Percentiles rank a stretch among this genome's conserved stretches.
Evolutionary conservation across 345 rosid species (phyloP).

Genomic region (Citrus reticulata): DNA sequence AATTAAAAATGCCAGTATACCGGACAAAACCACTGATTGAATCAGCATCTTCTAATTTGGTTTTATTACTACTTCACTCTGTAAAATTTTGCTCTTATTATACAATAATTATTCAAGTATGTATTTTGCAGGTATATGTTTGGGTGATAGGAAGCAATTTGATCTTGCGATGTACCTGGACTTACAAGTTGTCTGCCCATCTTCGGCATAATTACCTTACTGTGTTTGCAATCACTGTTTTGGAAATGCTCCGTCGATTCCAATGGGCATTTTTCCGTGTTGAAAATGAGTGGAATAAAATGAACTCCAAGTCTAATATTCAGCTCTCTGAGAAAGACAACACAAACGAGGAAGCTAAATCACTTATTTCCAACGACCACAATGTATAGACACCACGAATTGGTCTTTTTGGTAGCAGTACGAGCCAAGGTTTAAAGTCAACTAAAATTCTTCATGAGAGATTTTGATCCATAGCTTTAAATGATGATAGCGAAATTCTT

Average conservation of each 20-base stretch:
- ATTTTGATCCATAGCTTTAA: not conserved
- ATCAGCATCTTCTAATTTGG: not conserved
- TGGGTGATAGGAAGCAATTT: slow-evolving; percentile 95
- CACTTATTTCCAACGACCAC: slow-evolving; percentile 41
- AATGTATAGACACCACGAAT: slow-evolving; percentile 38
- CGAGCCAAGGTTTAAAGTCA: slow-evolving; percentile 1
- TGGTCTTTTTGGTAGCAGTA: not conserved
- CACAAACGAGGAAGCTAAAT: slow-evolving; percentile 51
- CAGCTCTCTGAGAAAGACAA: slow-evolving; percentile 39
- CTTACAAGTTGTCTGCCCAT: slow-evolving; percentile 93
- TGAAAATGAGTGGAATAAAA: slow-evolving; percentile 86
- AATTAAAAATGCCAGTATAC: not conserved
- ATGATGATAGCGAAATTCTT: not conserved
- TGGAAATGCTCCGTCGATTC: slow-evolving; percentile 85
- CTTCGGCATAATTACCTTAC: slow-evolving; percentile 90
- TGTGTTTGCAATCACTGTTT: slow-evolving; percentile 63
- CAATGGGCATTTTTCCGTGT: slow-evolving; percentile 97
- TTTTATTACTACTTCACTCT: not conserved
- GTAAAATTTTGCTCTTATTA: no score
- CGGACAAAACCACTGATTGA: not conserved
- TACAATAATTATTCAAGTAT: not conserved
- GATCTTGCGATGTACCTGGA: slow-evolving; percentile 93
- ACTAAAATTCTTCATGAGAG: not conserved
- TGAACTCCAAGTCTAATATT: slow-evolving; percentile 50
- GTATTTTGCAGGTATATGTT: slow-evolving; percentile 60